Conservation (phyloP, 2,329 filamentous ascomycete species). For the Basipetospora chlamydospora region DNA sequence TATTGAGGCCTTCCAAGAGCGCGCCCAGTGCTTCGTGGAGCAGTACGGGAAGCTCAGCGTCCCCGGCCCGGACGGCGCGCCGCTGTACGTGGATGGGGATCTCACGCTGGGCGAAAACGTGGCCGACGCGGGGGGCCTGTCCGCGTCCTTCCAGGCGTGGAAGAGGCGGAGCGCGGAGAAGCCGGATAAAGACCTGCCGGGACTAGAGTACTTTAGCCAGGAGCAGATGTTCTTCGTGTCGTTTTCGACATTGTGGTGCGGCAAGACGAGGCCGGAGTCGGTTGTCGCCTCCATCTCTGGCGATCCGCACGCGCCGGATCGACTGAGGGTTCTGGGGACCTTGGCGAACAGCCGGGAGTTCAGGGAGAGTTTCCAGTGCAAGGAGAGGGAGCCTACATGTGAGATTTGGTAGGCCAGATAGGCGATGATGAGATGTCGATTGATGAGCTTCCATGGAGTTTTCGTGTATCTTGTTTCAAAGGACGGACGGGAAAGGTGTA, state of each 20-base stretch:
- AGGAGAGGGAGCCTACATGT: constrained; percentile 49
- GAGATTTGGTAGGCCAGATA: constrained; percentile 59
- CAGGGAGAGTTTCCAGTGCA: constrained; percentile 51
- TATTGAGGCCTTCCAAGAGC: constrained; percentile 39
- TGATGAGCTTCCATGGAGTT: no score
- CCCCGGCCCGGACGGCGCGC: constrained; percentile 37
- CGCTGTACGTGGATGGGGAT: constrained; percentile 46
- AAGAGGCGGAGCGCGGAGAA: constrained; percentile 37
- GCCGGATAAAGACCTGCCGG: constrained; percentile 41
- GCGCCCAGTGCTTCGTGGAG: constrained; percentile 51
- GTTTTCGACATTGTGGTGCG: constrained; percentile 53
- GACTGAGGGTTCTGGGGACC: constrained; percentile 46
- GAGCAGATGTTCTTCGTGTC: constrained; percentile 58
- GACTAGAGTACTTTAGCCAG: constrained; percentile 45
- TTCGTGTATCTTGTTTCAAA: no score
- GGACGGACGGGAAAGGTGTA: no score
- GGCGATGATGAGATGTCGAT: no score
- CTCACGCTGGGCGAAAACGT: constrained; percentile 57
- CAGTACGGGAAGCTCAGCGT: constrained; percentile 51
- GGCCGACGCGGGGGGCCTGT: constrained; percentile 53
- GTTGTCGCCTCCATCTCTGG: constrained; percentile 42
- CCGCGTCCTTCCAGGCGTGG: constrained; percentile 51
- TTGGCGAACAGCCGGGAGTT: constrained; percentile 56
- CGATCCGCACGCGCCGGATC: constrained; percentile 51
- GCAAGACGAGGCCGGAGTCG: constrained; percentile 43